These are phyloP conservation scores for Cardiospermum halicacabum DNA, from an alignment of 345 rosid genomes.

Conservation along the genomic window DNA sequence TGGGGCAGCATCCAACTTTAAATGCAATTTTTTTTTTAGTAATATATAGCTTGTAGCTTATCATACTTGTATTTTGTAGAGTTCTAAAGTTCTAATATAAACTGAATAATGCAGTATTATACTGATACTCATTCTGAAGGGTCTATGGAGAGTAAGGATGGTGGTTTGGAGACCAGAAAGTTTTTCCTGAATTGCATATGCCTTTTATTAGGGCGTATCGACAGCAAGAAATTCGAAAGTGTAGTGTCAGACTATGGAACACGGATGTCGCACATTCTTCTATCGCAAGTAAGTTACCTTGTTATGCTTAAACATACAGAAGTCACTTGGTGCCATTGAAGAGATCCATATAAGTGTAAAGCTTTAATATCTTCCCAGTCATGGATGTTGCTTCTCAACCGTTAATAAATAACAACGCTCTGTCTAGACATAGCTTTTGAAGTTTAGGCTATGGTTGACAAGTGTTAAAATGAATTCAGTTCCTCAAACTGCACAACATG, in stretches of 20 bases:
- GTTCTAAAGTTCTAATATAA: slow-evolving; percentile 25
- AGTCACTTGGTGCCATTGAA: neutral
- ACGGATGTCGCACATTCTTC: slow-evolving; percentile 56
- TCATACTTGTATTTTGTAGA: slow-evolving; percentile 19
- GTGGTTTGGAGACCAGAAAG: slow-evolving; percentile 59
- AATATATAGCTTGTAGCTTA: slow-evolving; percentile 1
- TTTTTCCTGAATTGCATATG: slow-evolving; percentile 84
- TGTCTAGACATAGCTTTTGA: neutral
- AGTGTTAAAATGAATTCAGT: neutral
- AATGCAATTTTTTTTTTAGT: neutral
- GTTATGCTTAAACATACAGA: slow-evolving; percentile 11
- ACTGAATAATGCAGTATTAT: slow-evolving; percentile 48
- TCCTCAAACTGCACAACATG: neutral
- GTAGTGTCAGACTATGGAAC: slow-evolving; percentile 52
- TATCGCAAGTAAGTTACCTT: slow-evolving; percentile 54
- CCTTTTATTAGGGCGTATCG: slow-evolving; percentile 83
- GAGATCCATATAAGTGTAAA: neutral
- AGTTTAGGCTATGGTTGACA: neutral
- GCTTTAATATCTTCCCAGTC: neutral
- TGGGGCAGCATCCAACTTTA: neutral
- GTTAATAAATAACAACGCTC: neutral
- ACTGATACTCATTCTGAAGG: slow-evolving; percentile 47
- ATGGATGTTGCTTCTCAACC: neutral
- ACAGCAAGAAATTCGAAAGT: slow-evolving; percentile 57
- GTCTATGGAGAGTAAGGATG: slow-evolving; percentile 35